Base-by-base conservation (phyloP, 2,329 filamentous ascomycete genomes). In the Calonectria pseudoturangicola region DNA sequence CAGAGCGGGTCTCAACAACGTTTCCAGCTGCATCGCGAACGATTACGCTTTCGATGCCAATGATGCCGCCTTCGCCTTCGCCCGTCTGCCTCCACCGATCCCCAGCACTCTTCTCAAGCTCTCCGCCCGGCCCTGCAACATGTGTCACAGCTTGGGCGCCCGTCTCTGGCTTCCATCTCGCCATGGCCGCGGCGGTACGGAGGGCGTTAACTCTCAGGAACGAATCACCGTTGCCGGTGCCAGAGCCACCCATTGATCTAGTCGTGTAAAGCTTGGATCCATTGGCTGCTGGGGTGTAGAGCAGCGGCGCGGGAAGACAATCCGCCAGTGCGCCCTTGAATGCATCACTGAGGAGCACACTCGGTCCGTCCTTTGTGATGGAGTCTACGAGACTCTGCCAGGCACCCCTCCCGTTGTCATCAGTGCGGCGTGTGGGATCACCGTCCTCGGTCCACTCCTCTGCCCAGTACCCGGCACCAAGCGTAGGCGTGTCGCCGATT, bases 391-490 rank as follows among this genome's bases (percentile, higher is more conserved):
- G 21, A 12, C 73, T 62, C 21, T 66, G 66, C 78, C 77, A 76
- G 4, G 41, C n/a, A 4, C 62, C 33, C 27, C n/a, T 47, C n/a
- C 27, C 3, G 65, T 71, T 16, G 33, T 28, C 43, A n/a, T 25
- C 2, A 60, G 73, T 16, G 47, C 18, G 4, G 67, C 63, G 10
- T 1, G 81, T 83, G 8, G 82, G 79, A 45, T 85, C 82, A 1
- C 83, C 83, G 2, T 86, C 84, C 69, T 92, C 89, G 9, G 84
- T 83, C 95, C 95, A 98, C 77, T 95, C 91, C 81, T 97, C 95
- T 0, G 95, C 95, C 95, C 95, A 98, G 83, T 95, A 98, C 0
- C 95, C 95, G 0, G 95, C 93, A 0, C 95, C 95, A 0, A 95
- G 86, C 0, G 93, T 93, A 0, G 95, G 95, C 13, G 95, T 98